Base-by-base conservation (phyloP, 371 early-diverging fungal genomes). In the Blastocladiella emersonii region DNA sequence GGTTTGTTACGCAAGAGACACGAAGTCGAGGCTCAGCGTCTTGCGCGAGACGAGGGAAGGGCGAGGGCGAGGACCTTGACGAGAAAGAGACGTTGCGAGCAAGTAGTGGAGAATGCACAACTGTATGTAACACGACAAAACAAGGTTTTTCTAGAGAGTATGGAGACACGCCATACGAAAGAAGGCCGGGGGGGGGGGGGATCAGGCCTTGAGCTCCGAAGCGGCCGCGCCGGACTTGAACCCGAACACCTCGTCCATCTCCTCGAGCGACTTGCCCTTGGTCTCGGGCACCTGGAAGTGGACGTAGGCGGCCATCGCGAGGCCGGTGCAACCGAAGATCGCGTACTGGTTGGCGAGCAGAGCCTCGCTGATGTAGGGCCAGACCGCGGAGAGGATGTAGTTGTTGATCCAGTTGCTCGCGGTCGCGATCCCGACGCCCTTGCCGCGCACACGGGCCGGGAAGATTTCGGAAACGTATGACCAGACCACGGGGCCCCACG, bases 401-500 rank as follows among this genome's bases (percentile, higher is more conserved):
- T 89, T 93, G 68, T 82, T 83, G 21, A 82, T 67, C 94, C 93
- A 96, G 78, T 93, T 93, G 67, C 90, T 78, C 17, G 91, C 86
- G 35, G 95, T 93, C 17, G 90, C 85, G 34, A 91, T 70, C 55
- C 88, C 88, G 53, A 89, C 80, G 44, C 88, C 94, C 74, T 91
- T 92, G 63, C 89, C 83, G 56, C 87, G 80, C 55, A 86, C 76
- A 43, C 83, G 82, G 67, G 83, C 80, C 8, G 90, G 86, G 74
- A 83, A 89, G 53, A 90, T 85, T 68, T 95, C 96, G 30, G 92
- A 79, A 35, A 92, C 92, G 73, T 91, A 92, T 61, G 89, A 85
- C 95, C 95, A 95, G 32, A 88, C 91, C 49, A 88, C 78, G 34
- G 95, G 92, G 17, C 93, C 94, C 93, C 92, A 93, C 36, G 91